These are phyloP conservation scores for Nepenthes gracilis DNA, from an alignment of 148 eudicot species.

Conservation along the genomic window DNA sequence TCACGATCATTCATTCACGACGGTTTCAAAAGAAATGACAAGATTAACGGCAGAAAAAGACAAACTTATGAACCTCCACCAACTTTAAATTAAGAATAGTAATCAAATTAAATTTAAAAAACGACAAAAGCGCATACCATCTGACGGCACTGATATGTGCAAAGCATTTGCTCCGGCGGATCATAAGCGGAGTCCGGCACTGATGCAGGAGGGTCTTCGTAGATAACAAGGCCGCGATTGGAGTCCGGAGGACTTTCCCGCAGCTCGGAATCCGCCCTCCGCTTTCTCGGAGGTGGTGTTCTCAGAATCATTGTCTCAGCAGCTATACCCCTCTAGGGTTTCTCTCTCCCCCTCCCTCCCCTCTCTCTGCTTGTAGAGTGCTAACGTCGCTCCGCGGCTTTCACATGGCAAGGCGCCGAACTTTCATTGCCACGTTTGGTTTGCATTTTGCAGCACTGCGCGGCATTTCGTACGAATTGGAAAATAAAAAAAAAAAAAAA, in stretches of 20 bases:
- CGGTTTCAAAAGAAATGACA: too few species aligned
- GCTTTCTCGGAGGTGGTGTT: conserved; percentile 65
- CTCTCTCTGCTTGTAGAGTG: too few species aligned
- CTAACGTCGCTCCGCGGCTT: too few species aligned
- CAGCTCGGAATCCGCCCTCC: conserved; percentile 34
- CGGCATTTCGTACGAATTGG: too few species aligned
- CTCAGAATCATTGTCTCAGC: conserved; percentile 41
- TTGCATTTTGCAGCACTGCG: too few species aligned
- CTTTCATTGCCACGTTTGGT: too few species aligned
- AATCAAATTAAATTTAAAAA: background rate
- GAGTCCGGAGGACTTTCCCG: conserved; percentile 40
- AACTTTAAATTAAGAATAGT: background rate
- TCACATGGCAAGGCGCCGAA: too few species aligned
- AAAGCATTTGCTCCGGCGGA: conserved; percentile 66
- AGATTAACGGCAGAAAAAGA: too few species aligned
- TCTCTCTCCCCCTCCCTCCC: background rate
- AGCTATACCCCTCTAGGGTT: conserved; percentile 7
- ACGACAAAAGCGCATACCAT: conserved; percentile 33
- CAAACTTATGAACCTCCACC: too few species aligned
- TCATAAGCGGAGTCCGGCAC: conserved; percentile 8
- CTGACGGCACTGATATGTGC: conserved; percentile 97
- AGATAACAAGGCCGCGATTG: conserved; percentile 49
- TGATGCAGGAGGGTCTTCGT: conserved; percentile 49
- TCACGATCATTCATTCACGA: too few species aligned
- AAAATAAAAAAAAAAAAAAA: too few species aligned